Evolutionary conservation across 441 rosid genomes (phyloP), one percentile per base, ranked within the genome.

Genomic region (Adansonia grandidieri): DNA sequence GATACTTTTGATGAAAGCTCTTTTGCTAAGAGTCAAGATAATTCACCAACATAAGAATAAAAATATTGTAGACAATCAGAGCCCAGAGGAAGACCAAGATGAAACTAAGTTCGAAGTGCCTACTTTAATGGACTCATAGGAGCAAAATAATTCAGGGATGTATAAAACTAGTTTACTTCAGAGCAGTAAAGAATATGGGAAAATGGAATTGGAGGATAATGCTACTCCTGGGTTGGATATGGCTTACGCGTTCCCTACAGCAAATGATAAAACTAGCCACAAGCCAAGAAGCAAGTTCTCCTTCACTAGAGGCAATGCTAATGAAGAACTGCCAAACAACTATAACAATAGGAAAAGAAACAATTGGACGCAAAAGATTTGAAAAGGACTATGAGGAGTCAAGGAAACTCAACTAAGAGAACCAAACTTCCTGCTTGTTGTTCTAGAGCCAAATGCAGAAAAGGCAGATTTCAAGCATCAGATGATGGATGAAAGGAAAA

Each of bases 401-500:
- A 77, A 83, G 78, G 70, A 71, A 68, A 13, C 92, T 95, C 86
- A 95, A 91, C 99, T 95, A 44, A 86, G 81, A 85, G 96, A 89
- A 62, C 99, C 98, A 14, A 95, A 90, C 77, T 93, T 84, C 85
- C 88, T 93, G 73, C 90, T 94, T 5, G 0, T 88, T 62, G 88
- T 81, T 8, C 81, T 83, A 4, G 94, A 87, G 4, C 85, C 88
- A 3, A 94, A 91, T 40, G 28, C 82, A n/a, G 92, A 89, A 15
- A 89, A 84, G 80, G 88, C 89, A 56, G 93, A 87, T 79, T 89
- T 91, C 73, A 86, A 71, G 87, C 93, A 91, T 77, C 90, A 84
- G 60, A 82, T 80, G 82, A 84, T 79, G 57, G 93, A 89, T 74
- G 92, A 88, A 37, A 89, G 86, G 88, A 89, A 57, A 79, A 88